Percentiles rank a stretch among this genome's conserved stretches.
phyloP scores from a whole-genome alignment of 75 land plant genomes.

The Pinus taeda region DNA sequence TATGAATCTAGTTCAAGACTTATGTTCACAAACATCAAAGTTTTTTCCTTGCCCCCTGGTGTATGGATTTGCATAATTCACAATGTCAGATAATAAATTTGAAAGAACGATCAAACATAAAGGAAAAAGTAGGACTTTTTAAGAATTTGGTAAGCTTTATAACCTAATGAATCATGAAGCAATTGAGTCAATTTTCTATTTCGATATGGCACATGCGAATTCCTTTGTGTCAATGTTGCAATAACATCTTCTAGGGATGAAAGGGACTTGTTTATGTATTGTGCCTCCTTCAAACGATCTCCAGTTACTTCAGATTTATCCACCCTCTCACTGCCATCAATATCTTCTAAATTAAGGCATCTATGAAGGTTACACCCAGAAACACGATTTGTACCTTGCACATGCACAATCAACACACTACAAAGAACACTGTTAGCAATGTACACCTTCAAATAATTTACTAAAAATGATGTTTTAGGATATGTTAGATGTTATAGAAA shows the following conservation, averaged over 20 bases:
- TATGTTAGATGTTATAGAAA: no score
- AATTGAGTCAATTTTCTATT: constrained; percentile 96
- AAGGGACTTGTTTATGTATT: constrained; percentile 83
- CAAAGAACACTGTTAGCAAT: no score
- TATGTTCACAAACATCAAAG: constrained; percentile 78
- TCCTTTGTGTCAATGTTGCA: constrained; percentile 73
- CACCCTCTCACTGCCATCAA: no score
- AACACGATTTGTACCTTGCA: no score
- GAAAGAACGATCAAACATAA: not conserved
- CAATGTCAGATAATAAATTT: not conserved
- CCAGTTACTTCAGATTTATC: constrained; percentile 93
- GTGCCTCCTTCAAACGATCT: constrained; percentile 91
- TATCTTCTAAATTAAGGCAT: no score
- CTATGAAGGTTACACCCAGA: no score
- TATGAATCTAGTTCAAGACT: constrained; percentile 72
- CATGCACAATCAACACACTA: no score
- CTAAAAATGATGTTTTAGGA: no score
- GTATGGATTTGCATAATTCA: not conserved
- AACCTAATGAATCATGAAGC: constrained; percentile 92
- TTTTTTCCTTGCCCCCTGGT: constrained; percentile 73
- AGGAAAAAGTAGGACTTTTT: not conserved
- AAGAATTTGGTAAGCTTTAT: not conserved
- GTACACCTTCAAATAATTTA: no score
- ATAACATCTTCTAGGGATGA: constrained; percentile 94
- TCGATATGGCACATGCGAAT: constrained; percentile 83